Conservation (phyloP, 768 basidiomycete species). For the Mycena floridula region DNA sequence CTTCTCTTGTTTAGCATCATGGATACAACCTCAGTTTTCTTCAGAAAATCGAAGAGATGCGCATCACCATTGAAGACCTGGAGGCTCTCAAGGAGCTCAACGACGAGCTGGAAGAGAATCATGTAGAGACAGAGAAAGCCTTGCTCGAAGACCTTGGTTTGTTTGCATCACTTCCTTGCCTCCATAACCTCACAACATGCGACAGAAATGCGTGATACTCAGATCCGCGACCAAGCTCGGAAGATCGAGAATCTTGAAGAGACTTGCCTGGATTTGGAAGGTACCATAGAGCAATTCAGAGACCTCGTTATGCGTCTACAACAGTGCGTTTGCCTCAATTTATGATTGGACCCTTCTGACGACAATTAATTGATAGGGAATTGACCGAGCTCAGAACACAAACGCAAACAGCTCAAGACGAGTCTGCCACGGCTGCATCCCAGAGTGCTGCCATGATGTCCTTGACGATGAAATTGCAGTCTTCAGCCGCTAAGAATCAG, state of each 20-base stretch:
- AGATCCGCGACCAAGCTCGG: conserved; percentile 59
- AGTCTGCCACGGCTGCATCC: conserved; percentile 76
- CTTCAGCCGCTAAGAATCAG: conserved; percentile 85
- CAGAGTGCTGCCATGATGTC: conserved; percentile 94
- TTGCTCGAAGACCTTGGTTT: conserved; percentile 86
- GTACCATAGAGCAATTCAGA: conserved; percentile 86
- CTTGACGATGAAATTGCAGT: conserved; percentile 90
- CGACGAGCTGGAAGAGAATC: conserved; percentile 96
- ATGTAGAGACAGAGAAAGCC: conserved; percentile 87
- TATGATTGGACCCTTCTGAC: not conserved
- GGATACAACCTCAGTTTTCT: not conserved
- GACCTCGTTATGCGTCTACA: conserved; percentile 86
- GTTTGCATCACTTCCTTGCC: too few relatives aligned
- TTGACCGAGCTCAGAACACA: conserved; percentile 78
- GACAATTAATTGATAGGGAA: conserved; percentile 45
- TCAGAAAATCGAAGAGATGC: conserved; percentile 98
- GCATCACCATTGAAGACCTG: conserved; percentile 91
- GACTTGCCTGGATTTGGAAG: conserved; percentile 76
- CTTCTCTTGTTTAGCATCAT: conserved; percentile 1
- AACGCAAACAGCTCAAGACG: conserved; percentile 78
- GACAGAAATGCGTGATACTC: conserved; percentile 67
- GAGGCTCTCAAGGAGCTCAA: conserved; percentile 94
- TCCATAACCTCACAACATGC: too few relatives aligned
- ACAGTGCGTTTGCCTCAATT: conserved; percentile 38
- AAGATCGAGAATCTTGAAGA: conserved; percentile 72